Conservation (phyloP, 768 basidiomycete genomes). For the Termitomyces sp. region DNA sequence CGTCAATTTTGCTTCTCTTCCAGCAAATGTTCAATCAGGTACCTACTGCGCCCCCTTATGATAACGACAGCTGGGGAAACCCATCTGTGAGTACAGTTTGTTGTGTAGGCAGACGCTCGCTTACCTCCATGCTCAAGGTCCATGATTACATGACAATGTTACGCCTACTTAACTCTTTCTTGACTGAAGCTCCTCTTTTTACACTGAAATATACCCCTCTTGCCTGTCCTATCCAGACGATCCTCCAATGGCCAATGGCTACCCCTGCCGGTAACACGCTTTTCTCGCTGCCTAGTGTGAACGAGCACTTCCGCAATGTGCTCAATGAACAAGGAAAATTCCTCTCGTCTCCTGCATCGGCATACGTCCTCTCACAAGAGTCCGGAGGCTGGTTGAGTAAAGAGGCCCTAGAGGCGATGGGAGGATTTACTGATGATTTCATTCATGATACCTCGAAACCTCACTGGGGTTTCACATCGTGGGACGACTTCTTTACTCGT, state of each 20-base stretch:
- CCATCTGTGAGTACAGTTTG: constrained; percentile 4
- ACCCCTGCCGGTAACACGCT: constrained; percentile 28
- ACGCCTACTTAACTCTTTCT: constrained; percentile 38
- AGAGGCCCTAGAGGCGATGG: constrained; percentile 14
- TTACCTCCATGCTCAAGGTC: constrained; percentile 25
- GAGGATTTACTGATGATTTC: constrained; percentile 7
- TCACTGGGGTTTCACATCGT: constrained; percentile 9
- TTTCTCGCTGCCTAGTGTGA: constrained; percentile 45
- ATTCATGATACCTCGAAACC: constrained; percentile 4
- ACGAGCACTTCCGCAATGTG: constrained; percentile 44
- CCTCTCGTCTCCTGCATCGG: constrained; percentile 43
- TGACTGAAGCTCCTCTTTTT: constrained; percentile 42
- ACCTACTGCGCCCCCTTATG: constrained; percentile 9
- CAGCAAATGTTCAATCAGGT: constrained; percentile 17
- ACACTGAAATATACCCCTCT: constrained; percentile 36
- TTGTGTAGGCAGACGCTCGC: neutral
- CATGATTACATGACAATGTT: constrained; percentile 41
- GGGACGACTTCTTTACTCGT: constrained; percentile 49
- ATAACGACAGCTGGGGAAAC: constrained; percentile 8
- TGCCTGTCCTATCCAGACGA: constrained; percentile 46
- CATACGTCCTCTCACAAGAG: constrained; percentile 35
- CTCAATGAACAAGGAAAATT: constrained; percentile 49
- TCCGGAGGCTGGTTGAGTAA: constrained; percentile 48
- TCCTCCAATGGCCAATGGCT: constrained; percentile 41
- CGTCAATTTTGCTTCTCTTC: constrained; percentile 3